Evolutionary conservation across 2,329 filamentous ascomycete genomes (phyloP).

Genomic region (Ophiocordyceps polyrhachis-furcata): DNA sequence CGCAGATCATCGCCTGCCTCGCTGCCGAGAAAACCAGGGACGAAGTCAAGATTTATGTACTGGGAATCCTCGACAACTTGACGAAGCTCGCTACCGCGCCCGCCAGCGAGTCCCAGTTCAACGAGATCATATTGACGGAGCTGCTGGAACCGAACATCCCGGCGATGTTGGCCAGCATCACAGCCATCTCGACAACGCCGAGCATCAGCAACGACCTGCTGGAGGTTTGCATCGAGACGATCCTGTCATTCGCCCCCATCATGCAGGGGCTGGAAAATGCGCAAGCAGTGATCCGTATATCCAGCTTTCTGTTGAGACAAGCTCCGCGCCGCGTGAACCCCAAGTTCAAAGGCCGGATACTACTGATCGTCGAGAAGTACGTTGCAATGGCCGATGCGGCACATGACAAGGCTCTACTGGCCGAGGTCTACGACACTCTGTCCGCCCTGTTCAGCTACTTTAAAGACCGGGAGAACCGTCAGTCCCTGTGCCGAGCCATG

Average conservation of each 20-base stretch:
- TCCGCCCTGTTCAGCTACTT: slow-evolving; percentile 81
- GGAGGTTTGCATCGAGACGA: slow-evolving; percentile 57
- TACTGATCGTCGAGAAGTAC: slow-evolving; percentile 68
- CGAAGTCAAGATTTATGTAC: slow-evolving; percentile 66
- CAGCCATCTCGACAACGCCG: slow-evolving; percentile 41
- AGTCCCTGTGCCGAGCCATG: slow-evolving; percentile 56
- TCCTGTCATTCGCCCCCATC: slow-evolving; percentile 57
- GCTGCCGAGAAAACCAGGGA: slow-evolving; percentile 59
- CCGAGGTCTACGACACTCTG: slow-evolving; percentile 52
- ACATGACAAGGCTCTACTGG: slow-evolving; percentile 28
- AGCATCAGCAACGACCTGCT: slow-evolving; percentile 54
- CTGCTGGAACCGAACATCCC: slow-evolving; percentile 39
- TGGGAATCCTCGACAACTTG: slow-evolving; percentile 56
- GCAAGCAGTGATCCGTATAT: slow-evolving; percentile 60
- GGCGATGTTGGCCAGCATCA: slow-evolving; percentile 47
- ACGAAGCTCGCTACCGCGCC: slow-evolving; percentile 40
- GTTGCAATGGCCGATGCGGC: slow-evolving; percentile 39
- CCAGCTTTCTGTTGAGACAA: slow-evolving; percentile 64
- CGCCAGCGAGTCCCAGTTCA: slow-evolving; percentile 34
- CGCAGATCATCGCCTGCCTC: slow-evolving; percentile 54
- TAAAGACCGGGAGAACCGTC: slow-evolving; percentile 59
- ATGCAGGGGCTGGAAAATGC: slow-evolving; percentile 51
- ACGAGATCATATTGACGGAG: slow-evolving; percentile 34
- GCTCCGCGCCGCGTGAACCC: slow-evolving; percentile 70
- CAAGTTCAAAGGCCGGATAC: slow-evolving; percentile 61